Percentiles rank a stretch among this genome's conserved stretches.
These are phyloP conservation scores for Penicillium salamii DNA, from an alignment of 495 filamentous ascomycete genomes.

Conservation along the genomic window DNA sequence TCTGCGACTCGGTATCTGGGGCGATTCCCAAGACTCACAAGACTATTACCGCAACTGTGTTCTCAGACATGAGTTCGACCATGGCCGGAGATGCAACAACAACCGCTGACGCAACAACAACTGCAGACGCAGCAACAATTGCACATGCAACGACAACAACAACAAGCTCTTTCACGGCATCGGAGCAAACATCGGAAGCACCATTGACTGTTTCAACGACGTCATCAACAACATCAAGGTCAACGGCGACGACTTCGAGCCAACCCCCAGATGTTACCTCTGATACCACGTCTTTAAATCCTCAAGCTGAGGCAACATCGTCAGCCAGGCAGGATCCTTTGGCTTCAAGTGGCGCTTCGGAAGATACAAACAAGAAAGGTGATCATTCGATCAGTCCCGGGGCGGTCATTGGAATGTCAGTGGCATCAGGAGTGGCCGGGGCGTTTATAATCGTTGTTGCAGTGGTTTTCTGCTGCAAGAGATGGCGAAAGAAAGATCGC, in stretches of 20 bases:
- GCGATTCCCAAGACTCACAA: slow-evolving; percentile 58
- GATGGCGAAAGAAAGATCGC: slow-evolving; percentile 21
- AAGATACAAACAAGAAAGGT: slow-evolving; percentile 3
- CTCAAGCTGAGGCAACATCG: neutral
- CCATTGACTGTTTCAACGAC: neutral
- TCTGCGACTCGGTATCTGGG: slow-evolving; percentile 53
- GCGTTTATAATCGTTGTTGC: slow-evolving; percentile 39
- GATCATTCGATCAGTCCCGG: slow-evolving; percentile 26
- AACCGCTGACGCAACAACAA: neutral
- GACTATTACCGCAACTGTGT: slow-evolving; percentile 57
- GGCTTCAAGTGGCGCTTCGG: neutral
- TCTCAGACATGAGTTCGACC: slow-evolving; percentile 32
- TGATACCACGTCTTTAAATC: neutral
- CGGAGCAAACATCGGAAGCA: neutral
- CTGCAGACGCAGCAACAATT: slow-evolving; percentile 7
- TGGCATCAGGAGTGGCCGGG: slow-evolving; percentile 38
- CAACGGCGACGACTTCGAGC: slow-evolving; percentile 4
- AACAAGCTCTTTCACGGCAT: slow-evolving; percentile 6
- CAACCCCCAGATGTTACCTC: neutral
- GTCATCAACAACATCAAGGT: neutral
- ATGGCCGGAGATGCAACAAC: slow-evolving; percentile 12
- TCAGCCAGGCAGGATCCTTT: neutral
- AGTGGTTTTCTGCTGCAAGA: slow-evolving; percentile 36
- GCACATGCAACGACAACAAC: slow-evolving; percentile 1
- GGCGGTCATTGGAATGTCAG: slow-evolving; percentile 42